Evolutionary conservation across 2,329 filamentous ascomycete genomes (phyloP), one percentile per base, ranked within the genome.

Genomic region (Fusarium sp.): DNA sequence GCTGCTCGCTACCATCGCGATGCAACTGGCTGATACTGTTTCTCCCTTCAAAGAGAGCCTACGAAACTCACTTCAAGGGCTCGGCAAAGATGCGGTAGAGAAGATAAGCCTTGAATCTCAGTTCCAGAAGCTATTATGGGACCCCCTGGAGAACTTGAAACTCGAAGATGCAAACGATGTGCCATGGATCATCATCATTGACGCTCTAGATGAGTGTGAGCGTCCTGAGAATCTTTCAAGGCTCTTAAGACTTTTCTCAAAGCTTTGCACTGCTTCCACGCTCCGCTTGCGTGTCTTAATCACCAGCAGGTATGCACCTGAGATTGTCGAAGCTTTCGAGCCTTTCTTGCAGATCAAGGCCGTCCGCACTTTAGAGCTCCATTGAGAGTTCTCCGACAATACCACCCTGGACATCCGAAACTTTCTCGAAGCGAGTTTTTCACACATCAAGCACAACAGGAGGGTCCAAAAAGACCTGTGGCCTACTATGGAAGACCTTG

Each of bases 371-470:
- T 1, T 42, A 0, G 39, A 42, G 6, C 39, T 42, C 6, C 39
- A 42, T 0, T n/a, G n/a, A 23, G n/a, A 42, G 1, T 42, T 42
- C n/a, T 11, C 15, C 5, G n/a, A 5, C 4, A n/a, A 23, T 7
- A 42, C 39, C 1, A 2, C 10, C 0, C 0, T 18, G 0, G 39
- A 42, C 4, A 18, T 42, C 14, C 39, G 15, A 0, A 7, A 8
- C 10, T 42, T 42, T 5, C 15, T 42, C 0, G 6, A 42, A 18
- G n/a, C 15, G 5, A 42, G 39, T 1, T 23, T 42, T 23, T 9
- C 39, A 1, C 10, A 16, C 10, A 42, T 42, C 2, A 42, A 42
- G n/a, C 2, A 18, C 4, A 42, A 5, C 0, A 42, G n/a, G 15
- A 23, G 6, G 10, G 39, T 42, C 2, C 39, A 42, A 11, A 42